Percentiles rank a stretch among this genome's conserved stretches.
Evolutionary conservation across 202 grass and related monocot species (phyloP).

Genomic region (Schoenoplectus triqueter): DNA sequence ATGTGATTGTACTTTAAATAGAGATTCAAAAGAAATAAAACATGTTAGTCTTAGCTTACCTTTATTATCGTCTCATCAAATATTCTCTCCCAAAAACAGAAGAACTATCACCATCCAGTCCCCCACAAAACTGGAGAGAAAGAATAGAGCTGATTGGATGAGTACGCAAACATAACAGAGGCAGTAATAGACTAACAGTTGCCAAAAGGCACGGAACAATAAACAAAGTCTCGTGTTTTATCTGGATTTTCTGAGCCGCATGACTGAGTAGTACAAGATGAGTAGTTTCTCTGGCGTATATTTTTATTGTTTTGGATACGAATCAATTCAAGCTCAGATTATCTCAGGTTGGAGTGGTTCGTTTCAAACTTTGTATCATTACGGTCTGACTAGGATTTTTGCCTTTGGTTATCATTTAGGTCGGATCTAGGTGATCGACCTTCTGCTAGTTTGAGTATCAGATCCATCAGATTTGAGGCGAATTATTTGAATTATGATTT

Average conservation of each 20-base stretch:
- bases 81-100: neutral
- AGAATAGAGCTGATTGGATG: neutral
- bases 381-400: neutral
- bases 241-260: neutral
- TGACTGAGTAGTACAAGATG: neutral
- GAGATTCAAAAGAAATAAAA: conserved; percentile 9
- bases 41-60: neutral
- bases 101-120: neutral
- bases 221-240: neutral
- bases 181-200: neutral
- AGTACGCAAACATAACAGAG: neutral
- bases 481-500: neutral
- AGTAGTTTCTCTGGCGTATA: neutral
- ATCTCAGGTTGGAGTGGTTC: neutral
- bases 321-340: neutral
- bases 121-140: neutral
- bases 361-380: too few species aligned
- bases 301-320: neutral
- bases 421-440: neutral
- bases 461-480: neutral
- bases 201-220: neutral
- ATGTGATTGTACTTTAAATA: conserved; percentile 20
- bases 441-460: neutral
- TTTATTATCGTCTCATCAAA: neutral
- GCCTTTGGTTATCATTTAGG: neutral